Percentiles rank a stretch among this genome's conserved stretches.
These are phyloP conservation scores for Fistulifera solaris DNA, from an alignment of 108 stramenopile genomes.

Conservation along the genomic window DNA sequence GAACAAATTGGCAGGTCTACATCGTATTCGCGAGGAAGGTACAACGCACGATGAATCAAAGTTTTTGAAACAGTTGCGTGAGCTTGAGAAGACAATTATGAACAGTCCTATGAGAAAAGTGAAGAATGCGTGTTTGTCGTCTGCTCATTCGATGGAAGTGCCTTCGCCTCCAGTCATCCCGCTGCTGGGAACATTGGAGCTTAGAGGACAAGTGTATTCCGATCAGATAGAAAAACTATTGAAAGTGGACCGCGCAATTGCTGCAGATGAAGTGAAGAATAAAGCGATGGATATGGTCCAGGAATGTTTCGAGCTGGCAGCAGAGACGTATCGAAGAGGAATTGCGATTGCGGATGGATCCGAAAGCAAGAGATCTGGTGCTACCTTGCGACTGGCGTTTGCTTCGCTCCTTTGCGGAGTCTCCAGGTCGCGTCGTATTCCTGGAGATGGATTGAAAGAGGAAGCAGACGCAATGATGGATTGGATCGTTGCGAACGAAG, in stretches of 20 bases:
- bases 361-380: conserved; percentile 6
- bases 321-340: conserved; percentile 6
- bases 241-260: neutral
- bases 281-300: too few species aligned
- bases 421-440: too few species aligned
- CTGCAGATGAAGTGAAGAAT: neutral
- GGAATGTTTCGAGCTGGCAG: conserved; percentile 1
- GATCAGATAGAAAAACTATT: neutral
- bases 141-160: conserved; percentile 5
- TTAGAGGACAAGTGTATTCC: conserved; percentile 9
- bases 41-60: neutral
- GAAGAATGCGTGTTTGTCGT: conserved; percentile 23
- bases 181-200: conserved; percentile 6
- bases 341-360: conserved; percentile 13
- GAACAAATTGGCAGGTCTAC: neutral
- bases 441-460: neutral
- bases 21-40: neutral
- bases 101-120: conserved; percentile 27
- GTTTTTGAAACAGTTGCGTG: neutral
- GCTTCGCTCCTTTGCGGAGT: neutral
- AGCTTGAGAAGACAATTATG: conserved; percentile 7
- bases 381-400: neutral
- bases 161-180: conserved; percentile 12
- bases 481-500: neutral
- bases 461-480: neutral